These are phyloP conservation scores for Piloderma croceum DNA, from an alignment of 768 basidiomycete species.

Conservation along the genomic window DNA sequence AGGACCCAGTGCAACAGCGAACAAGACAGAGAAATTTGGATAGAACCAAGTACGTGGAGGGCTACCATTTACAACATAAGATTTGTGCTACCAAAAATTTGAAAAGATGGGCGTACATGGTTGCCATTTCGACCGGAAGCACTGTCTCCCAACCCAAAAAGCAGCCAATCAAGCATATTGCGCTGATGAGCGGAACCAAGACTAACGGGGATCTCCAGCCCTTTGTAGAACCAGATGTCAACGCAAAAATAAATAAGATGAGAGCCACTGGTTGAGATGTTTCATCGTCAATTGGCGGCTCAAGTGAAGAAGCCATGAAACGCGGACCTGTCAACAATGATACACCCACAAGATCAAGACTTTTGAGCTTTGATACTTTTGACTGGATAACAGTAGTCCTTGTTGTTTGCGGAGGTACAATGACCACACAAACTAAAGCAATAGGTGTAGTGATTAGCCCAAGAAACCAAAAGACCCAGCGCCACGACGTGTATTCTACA, in stretches of 20 bases:
- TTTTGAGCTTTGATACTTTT: conserved; percentile 18
- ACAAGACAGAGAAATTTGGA: conserved; percentile 36
- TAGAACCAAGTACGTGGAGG: conserved; percentile 41
- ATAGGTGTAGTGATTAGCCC: conserved; percentile 34
- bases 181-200: conserved; percentile 41
- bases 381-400: conserved; percentile 2
- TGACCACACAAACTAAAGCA: conserved; percentile 24
- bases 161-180: conserved; percentile 30
- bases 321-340: conserved; percentile 31
- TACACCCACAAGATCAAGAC: conserved; percentile 36
- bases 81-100: neutral
- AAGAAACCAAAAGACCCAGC: conserved; percentile 48
- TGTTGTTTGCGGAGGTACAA: conserved; percentile 26
- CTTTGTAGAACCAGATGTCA: conserved; percentile 41
- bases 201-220: conserved; percentile 46
- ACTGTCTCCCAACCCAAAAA: conserved; percentile 51
- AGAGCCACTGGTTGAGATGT: conserved; percentile 23
- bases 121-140: conserved; percentile 36
- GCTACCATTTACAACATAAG: conserved; percentile 16
- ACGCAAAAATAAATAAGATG: conserved; percentile 36
- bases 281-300: conserved; percentile 9
- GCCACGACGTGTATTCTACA: conserved; percentile 36
- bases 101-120: conserved; percentile 29
- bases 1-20: conserved; percentile 32
- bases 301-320: neutral